Evolutionary conservation across 805 yeast species (phyloP), one percentile per base, ranked within the genome.

Genomic region (Candida hispaniensis): DNA sequence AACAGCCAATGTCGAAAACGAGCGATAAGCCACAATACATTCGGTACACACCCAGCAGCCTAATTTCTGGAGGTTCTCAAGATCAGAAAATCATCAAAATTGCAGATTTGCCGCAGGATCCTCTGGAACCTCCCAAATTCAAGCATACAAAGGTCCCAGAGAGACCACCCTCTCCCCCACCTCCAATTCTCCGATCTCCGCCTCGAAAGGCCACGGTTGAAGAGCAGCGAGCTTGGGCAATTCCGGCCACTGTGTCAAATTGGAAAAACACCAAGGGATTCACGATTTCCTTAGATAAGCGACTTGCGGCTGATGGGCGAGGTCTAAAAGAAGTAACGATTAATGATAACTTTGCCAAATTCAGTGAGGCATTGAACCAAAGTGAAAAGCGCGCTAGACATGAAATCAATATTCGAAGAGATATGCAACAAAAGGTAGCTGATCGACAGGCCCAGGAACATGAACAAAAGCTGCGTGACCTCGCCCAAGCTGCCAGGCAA

Each of bases 221-320:
- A 45, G 93, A 85, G 35, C 79, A 74, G 44, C 72, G 69, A 16
- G 67, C 71, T 42, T 88, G 96, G 95, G 66, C 68, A 30, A 83
- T 91, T 18, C 97, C 97, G 0, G 75, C 94, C 0, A 82, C 93
- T 1, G 71, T 88, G 0, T 88, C 97, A 1, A 83, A 82, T 54
- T 91, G 97, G 96, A 86, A 85, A 55, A 91, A 91, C 54, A 81
- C 86, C 11, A 79, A 80, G 46, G 96, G 97, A 1, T 82, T 74
- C 51, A 74, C 94, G 1, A 75, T 86, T 27, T 73, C 79, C 1
- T 55, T 86, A 24, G 94, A 85, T 38, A 80, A 79, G 48, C 63
- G 96, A 41, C 61, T 81, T 38, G 76, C 77, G 1, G 66, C 68
- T 9, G 67, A 62, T 38, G 64, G 64, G 1, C 58, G 64, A 2